Evolutionary conservation across 2,329 filamentous ascomycete genomes (phyloP), one percentile per base, ranked within the genome.

Genomic region (Fusarium bulbicola): DNA sequence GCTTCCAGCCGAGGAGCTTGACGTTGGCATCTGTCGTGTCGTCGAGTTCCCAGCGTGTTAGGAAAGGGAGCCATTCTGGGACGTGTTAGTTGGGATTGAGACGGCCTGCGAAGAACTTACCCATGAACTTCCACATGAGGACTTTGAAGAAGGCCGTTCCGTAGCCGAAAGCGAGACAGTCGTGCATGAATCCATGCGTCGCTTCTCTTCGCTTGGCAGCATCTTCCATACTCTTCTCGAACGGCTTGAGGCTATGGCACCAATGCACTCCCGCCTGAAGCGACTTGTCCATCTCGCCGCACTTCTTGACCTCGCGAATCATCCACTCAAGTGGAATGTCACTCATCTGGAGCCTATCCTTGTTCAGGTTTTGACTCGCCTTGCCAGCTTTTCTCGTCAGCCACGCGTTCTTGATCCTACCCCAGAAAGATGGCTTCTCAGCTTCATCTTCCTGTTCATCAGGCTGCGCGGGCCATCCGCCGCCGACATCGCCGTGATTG

Each of bases 291-390:
- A 64, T 60, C 16, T 79, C 53, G 7, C 81, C 82, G 2, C 84
- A 79, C 7, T 81, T 78, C 74, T 84, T 81, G 8, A 87, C 78
- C 70, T 88, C 86, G 4, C 82, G 81, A 42, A 88, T 84, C 86
- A 88, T 88, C 86, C 86, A 88, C 14, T 82, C 83, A 3, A 88
- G 79, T 4, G 86, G 82, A 26, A 87, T 82, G 66, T 88, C 86
- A 30, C 85, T 87, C 78, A 88, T 79, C 76, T 85, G 84, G 43
- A 84, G 78, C 0, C 76, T 79, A 28, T 84, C 83, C 0, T 73
- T 53, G 4, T 76, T 66, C 4, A 82, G 64, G 24, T 83, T 78
- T 34, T 71, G 75, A 50, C 74, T 81, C 6, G 81, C 70, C 47
- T 76, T 76, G 5, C 76, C 78, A 11, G 81, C 60, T 66, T 79